These are phyloP conservation scores for Pyrenula massariospora DNA, from an alignment of 495 filamentous ascomycete species.

Conservation along the genomic window DNA sequence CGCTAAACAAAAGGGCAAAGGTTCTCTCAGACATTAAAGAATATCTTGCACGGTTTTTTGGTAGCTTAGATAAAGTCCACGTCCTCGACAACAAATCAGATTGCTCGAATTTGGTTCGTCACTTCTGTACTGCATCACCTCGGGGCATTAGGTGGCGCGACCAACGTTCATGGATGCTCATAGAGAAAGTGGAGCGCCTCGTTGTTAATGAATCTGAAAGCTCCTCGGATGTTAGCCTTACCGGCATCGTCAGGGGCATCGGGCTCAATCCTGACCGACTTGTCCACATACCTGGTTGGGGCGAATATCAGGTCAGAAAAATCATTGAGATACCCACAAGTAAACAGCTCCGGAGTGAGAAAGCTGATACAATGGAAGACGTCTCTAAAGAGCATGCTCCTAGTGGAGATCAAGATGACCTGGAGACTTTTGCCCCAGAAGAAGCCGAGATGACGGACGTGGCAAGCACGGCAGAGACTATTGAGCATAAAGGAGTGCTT, in stretches of 20 bases:
- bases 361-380: constrained; percentile 43
- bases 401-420: constrained; percentile 64
- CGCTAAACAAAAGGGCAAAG: constrained; percentile 63
- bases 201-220: constrained; percentile 29
- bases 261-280: constrained; percentile 81
- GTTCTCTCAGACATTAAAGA: constrained; percentile 71
- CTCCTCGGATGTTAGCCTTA: constrained; percentile 54
- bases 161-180: constrained; percentile 85
- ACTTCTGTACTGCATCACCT: constrained; percentile 76
- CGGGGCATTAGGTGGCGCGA: constrained; percentile 93
- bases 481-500: constrained; percentile 64
- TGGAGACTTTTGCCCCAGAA: constrained; percentile 77
- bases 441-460: constrained; percentile 54
- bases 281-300: constrained; percentile 87
- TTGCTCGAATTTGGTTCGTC: constrained; percentile 76
- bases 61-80: constrained; percentile 74
- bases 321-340: constrained; percentile 48
- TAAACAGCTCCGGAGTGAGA: constrained; percentile 1
- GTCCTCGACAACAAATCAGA: constrained; percentile 79
- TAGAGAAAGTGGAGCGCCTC: constrained; percentile 68
- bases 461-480: constrained; percentile 28
- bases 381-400: constrained; percentile 53
- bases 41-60: constrained; percentile 89
- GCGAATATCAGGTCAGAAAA: constrained; percentile 86
- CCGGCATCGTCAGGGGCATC: constrained; percentile 76